Conservation (phyloP, 1,139 yeast species). For the Kazachstania sp. region DNA sequence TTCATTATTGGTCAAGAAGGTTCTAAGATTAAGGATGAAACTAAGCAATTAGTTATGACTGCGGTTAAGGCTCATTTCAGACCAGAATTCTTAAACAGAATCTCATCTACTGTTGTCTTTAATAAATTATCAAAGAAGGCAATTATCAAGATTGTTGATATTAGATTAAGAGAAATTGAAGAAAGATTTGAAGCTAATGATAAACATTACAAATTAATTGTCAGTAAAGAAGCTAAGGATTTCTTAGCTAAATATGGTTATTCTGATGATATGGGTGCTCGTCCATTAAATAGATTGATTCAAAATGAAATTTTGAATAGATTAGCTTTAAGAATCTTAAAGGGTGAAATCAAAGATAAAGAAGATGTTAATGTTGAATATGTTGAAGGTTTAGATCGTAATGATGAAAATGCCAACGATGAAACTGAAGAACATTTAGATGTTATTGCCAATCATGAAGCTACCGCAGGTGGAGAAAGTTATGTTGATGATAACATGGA, state of each 20-base stretch:
- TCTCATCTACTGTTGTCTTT: conserved; percentile 84
- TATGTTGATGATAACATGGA: conserved; percentile 52
- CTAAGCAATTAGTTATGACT: conserved; percentile 72
- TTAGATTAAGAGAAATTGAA: conserved; percentile 78
- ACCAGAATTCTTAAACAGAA: conserved; percentile 95
- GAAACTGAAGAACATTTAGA: conserved; percentile 54
- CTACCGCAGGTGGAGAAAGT: conserved; percentile 31
- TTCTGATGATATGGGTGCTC: conserved; percentile 89
- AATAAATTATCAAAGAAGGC: conserved; percentile 88
- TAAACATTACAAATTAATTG: conserved; percentile 59
- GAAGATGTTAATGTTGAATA: conserved; percentile 65
- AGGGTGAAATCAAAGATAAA: conserved; percentile 81
- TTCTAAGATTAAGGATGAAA: conserved; percentile 53
- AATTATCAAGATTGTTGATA: conserved; percentile 80
- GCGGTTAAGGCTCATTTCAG: conserved; percentile 88
- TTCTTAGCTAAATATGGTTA: conserved; percentile 81
- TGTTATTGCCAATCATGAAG: conserved; percentile 80
- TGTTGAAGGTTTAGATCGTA: conserved; percentile 62
- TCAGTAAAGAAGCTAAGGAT: conserved; percentile 67
- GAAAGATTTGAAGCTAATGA: conserved; percentile 76
- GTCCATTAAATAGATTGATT: conserved; percentile 91
- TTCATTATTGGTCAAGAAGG: conserved; percentile 64
- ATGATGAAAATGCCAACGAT: conserved; percentile 45
- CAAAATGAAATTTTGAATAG: conserved; percentile 80
- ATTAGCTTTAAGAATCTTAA: conserved; percentile 78